Evolutionary conservation across 2,329 filamentous ascomycete species (phyloP), one percentile per base, ranked within the genome.

Genomic region (Alternaria novae-zelandiae): DNA sequence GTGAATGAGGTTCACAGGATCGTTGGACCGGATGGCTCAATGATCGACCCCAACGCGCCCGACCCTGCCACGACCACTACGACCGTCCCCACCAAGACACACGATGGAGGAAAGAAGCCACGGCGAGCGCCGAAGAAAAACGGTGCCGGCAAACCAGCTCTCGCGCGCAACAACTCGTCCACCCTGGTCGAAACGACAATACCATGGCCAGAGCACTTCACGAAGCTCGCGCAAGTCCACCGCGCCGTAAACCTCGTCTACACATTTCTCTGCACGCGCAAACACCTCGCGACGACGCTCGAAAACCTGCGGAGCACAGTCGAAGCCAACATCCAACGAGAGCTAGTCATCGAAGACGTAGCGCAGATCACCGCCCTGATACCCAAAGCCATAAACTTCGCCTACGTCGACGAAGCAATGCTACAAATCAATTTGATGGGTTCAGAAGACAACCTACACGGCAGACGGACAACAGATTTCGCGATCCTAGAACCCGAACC

Each of bases 181-280:
- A 82, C 78, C 8, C 64, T 85, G 0, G 80, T 87, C n/a, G 84
- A 87, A 67, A 80, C 83, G 1, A 77, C 84, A 2, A 82, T 86
- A 54, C 85, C 86, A 45, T 97, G 95, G 94, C 94, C 94, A 1
- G 85, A 88, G 1, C 84, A 86, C 49, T 92, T 98, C 78, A 90
- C 88, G 60, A 83, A 85, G 45, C 85, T 98, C 9, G 89, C 91
- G 25, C 89, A 90, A 77, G 91, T 90, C 0, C 92, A 98, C 77
- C 88, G 89, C 64, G 95, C 96, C 1, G 82, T 99, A 63, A 99
- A 97, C 72, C 82, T 98, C 2, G 93, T 98, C 1, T 97, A 93
- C 73, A 98, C 96, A 0, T 98, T 99, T 76, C 97, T 93, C 82
- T 96, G 90, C 76, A 95, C 95, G 1, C 89, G 96, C 49, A 97